phyloP scores from a whole-genome alignment of 257 asterid genomes.

The Coffea canephora region DNA sequence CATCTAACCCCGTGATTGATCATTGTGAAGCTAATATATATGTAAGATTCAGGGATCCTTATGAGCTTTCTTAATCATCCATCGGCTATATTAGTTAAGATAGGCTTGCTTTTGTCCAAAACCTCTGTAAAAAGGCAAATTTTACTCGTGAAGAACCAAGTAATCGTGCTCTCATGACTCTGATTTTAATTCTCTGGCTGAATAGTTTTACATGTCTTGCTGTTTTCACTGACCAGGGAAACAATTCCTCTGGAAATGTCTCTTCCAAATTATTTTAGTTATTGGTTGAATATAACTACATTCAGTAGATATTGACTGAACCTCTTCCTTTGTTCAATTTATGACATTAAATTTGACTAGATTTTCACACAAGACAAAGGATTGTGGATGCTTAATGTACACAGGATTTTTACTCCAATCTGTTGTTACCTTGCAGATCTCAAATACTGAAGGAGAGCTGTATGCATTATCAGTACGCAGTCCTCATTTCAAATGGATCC shows the following conservation, averaged over 20 bases:
- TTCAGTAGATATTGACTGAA: not conserved
- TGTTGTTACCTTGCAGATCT: slow-evolving; percentile 50
- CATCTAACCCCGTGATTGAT: slow-evolving; percentile 73
- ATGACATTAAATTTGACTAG: not conserved
- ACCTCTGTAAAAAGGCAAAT: not conserved
- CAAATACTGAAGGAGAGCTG: slow-evolving; percentile 72
- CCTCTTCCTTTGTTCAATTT: not conserved
- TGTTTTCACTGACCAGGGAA: not conserved
- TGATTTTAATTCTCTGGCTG: not conserved
- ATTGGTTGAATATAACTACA: not conserved
- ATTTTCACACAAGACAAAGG: too few species aligned
- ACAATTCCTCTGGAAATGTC: not conserved
- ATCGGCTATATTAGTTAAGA: not conserved
- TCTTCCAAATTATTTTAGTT: not conserved
- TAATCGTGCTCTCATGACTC: not conserved
- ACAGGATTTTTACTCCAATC: not conserved
- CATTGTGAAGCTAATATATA: slow-evolving; percentile 91
- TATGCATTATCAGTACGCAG: slow-evolving; percentile 73
- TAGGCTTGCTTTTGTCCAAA: not conserved
- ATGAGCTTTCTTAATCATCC: not conserved
- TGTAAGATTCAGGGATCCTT: slow-evolving; percentile 38
- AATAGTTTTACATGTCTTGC: not conserved
- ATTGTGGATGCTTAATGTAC: not conserved
- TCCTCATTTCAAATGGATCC: slow-evolving; percentile 83
- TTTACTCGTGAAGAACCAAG: not conserved